Evolutionary conservation across 2,329 filamentous ascomycete species (phyloP), one percentile per base, ranked within the genome.

Genomic region (Chaetomiaceae sp.): DNA sequence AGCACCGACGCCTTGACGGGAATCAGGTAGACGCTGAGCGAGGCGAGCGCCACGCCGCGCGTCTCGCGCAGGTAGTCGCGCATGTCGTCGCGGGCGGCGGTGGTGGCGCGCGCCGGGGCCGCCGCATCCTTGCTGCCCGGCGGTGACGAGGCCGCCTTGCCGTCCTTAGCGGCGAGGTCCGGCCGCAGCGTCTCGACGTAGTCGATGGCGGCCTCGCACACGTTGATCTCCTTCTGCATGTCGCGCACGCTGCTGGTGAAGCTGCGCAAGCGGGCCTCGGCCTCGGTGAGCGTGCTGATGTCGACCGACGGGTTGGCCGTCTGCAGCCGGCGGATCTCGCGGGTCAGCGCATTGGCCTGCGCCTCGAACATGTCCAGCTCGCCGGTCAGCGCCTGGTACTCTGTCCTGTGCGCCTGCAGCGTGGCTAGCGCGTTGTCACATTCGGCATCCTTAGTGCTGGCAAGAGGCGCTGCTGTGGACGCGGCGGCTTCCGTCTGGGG

Each of bases 1-100:
- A 85, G 57, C 0, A 82, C 70, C 0, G 74, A 75, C 2, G 79
- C 69, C 59, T 76, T 80, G 54, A 81, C 68, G 0, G 81, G 81
- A 27, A 85, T 72, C 26, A 81, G 68, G 55, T 81, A 69, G 20
- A 84, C 68, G 45, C 69, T 69, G 15, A 85, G 66, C 2, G 68
- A 69, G 41, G 75, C 63, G 1, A 85, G 67, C 2, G 73, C 65
- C 11, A 84, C 63, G 1, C 81, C 81, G 53, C 81, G 70, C 1
- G 77, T 81, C 3, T 68, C 63, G 26, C 77, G 72, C 33, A 79
- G 63, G 58, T 84, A 85, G 14, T 77, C 72, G 29, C 63, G 68
- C 41, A 73, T 69, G 40, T 54, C n/a, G n/a, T n/a, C n/a, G n/a
- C n/a, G n/a, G n/a, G n/a, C n/a, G n/a, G n/a, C n/a, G n/a, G n/a